Base-by-base conservation (phyloP, 768 basidiomycete species). In the Boletus huronensis region DNA sequence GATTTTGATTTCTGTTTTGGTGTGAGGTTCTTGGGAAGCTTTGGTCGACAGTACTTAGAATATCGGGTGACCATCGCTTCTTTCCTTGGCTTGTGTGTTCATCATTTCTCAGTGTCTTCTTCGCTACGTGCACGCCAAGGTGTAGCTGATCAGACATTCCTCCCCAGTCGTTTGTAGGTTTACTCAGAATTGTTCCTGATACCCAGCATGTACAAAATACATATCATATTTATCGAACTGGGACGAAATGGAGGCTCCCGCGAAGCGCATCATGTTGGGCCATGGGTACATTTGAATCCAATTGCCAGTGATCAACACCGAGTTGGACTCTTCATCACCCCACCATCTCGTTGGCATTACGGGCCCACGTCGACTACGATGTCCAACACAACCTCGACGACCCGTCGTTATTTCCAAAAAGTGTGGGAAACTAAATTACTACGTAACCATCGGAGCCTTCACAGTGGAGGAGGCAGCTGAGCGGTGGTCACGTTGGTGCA, bases 321-420 rank as follows among this genome's bases (percentile, higher is more conserved):
- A 32, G 31, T 9, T 19, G 8, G 21, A 23, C 9, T 48, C 11
- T 16, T 46, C 19, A 23, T 26, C 50, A 14, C 6, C 8, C 25
- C 51, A 19, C n/a, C 23, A 36, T 28, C 42, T 28, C 19, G 41
- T 14, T 17, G 28, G 6, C 44, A 6, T 14, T 29, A 25, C 32
- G 16, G 16, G n/a, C 11, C 13, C 48, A 36, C 11, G 19, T 23
- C 29, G 49, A 21, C 11, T 14, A 14, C 9, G 14, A 32, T 17
- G 29, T 21, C 47, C 23, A 32, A 23, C 16, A 13, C n/a, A 2
- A n/a, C 6, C 25, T 19, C 39, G 13, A 17, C 13, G 35, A 29
- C 35, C 29, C 23, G 38, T 8, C 38, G 25, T n/a, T 19, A 35
- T 49, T 59, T 2, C 60, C 61, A 34, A 59, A 65, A 62, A 38